Base-by-base conservation (phyloP, 1,284 basidiomycete species). In the Tilletia indica region DNA sequence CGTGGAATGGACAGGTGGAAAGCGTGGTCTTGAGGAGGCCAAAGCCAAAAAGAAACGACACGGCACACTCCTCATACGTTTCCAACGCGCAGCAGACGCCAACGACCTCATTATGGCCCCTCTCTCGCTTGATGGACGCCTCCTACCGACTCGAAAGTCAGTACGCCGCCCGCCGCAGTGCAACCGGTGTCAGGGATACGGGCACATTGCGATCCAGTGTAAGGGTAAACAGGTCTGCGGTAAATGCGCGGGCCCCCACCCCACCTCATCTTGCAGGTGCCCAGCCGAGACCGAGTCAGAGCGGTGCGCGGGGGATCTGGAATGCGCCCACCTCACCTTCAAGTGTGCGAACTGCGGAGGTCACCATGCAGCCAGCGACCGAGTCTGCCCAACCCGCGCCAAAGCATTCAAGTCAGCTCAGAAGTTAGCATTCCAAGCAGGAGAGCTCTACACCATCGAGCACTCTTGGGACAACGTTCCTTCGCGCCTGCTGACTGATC, bases 271-370 rank as follows among this genome's bases (percentile, higher is more conserved):
- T 38, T 31, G n/a, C 34, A 11, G 5, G 2, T 68, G 38, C 48
- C 36, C 34, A 4, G 39, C n/a, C 16, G 70, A 21, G 34, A 9
- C 16, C 16, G 42, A 61, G 0, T 70, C 69, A 11, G 70, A 69
- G 4, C 70, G 67, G 11, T 67, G 70, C 45, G 21, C 31, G 1
- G 70, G 58, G 4, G 72, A 56, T 16, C 38, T 68, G 25, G 70
- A 42, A n/a, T 54, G 70, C 54, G 70, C 69, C 16, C 63, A 56
- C 54, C 48, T 31, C 14, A 54, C 49, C 21, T 73, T 70, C 4
- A 39, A 31, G 34, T 56, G 69, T 2, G 70, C 70, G 25, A 73
- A 45, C 42, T 73, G 5, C 72, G 51, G 16, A 68, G 68, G 49
- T 70, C 69, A 14, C 36, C 72, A 9, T 16, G 45, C 4, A 68